These are phyloP conservation scores for Dimargaris xerosporica DNA, from an alignment of 192 early-diverging fungal species.

Conservation along the genomic window DNA sequence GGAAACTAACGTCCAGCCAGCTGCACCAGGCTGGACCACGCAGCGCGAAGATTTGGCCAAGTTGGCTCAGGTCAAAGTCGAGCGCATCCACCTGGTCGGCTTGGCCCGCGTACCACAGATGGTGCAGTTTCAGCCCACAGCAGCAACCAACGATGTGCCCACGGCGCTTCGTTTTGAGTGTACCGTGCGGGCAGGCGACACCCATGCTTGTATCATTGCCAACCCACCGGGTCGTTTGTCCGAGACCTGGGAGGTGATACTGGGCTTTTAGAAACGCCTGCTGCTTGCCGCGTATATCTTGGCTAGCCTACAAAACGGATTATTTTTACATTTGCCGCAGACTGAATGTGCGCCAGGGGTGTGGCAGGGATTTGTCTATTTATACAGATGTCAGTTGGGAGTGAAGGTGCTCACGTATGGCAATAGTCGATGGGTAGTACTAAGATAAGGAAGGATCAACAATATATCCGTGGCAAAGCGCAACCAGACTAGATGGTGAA, in stretches of 20 bases:
- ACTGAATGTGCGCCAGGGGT: too few relatives aligned
- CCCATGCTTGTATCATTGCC: background rate
- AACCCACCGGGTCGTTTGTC: background rate
- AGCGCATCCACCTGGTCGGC: slow-evolving; percentile 27
- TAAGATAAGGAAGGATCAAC: too few relatives aligned
- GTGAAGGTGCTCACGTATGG: too few relatives aligned
- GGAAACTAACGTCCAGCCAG: background rate
- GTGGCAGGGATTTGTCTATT: too few relatives aligned
- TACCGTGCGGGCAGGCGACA: background rate
- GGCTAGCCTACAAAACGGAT: too few relatives aligned
- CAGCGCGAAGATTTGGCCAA: slow-evolving; percentile 14
- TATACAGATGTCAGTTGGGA: too few relatives aligned
- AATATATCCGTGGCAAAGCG: too few relatives aligned
- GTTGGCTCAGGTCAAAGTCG: slow-evolving; percentile 24
- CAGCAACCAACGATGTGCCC: background rate
- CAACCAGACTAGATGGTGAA: too few relatives aligned
- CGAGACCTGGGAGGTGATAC: background rate
- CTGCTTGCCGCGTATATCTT: too few relatives aligned
- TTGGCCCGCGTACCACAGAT: slow-evolving; percentile 2
- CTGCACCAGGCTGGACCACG: slow-evolving; percentile 5
- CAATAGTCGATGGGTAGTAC: too few relatives aligned
- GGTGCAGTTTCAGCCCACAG: background rate
- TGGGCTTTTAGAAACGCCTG: background rate
- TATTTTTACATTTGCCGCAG: too few relatives aligned
- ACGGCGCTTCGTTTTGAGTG: background rate